Evolutionary conservation across 352 stramenopile species (phyloP).

Genomic region (Sclerospora graminicola): DNA sequence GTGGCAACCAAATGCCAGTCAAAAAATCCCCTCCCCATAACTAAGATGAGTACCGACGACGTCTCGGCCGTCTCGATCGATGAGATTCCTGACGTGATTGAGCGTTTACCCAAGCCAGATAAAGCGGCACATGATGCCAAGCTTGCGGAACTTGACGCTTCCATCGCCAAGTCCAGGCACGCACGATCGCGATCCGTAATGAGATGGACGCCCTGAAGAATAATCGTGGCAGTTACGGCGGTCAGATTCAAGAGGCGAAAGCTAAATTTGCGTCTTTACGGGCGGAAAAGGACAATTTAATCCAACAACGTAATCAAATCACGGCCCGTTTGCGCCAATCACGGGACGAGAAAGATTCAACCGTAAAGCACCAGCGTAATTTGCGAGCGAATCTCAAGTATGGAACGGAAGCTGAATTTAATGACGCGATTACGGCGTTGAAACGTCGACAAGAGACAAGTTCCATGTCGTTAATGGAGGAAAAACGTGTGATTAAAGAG

Average conservation of each 20-base stretch:
- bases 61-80: too few species aligned
- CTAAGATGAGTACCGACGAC: too few species aligned
- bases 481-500: slow-evolving; percentile 97
- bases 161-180: slow-evolving; percentile 91
- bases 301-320: slow-evolving; percentile 73
- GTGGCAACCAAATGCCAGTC: background rate
- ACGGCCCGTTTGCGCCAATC: slow-evolving; percentile 72
- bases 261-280: slow-evolving; percentile 70
- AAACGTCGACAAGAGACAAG: slow-evolving; percentile 90
- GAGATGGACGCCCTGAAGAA: slow-evolving; percentile 79
- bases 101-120: slow-evolving; percentile 75
- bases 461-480: slow-evolving; percentile 92
- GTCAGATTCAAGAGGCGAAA: slow-evolving; percentile 86
- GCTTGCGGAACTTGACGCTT: slow-evolving; percentile 73
- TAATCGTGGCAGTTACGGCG: slow-evolving; percentile 70
- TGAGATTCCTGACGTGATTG: slow-evolving; percentile 68
- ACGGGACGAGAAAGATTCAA: slow-evolving; percentile 75
- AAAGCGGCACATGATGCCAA: slow-evolving; percentile 86
- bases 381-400: slow-evolving; percentile 78
- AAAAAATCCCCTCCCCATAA: slow-evolving; percentile 18
- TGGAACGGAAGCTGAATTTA: slow-evolving; percentile 82
- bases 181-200: slow-evolving; percentile 50
- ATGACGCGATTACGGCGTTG: slow-evolving; percentile 85
- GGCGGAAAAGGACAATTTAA: slow-evolving; percentile 78
- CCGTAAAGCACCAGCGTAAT: slow-evolving; percentile 57